These are phyloP conservation scores for Sporothrix sp. DNA, from an alignment of 2,329 filamentous ascomycete genomes.

Conservation along the genomic window DNA sequence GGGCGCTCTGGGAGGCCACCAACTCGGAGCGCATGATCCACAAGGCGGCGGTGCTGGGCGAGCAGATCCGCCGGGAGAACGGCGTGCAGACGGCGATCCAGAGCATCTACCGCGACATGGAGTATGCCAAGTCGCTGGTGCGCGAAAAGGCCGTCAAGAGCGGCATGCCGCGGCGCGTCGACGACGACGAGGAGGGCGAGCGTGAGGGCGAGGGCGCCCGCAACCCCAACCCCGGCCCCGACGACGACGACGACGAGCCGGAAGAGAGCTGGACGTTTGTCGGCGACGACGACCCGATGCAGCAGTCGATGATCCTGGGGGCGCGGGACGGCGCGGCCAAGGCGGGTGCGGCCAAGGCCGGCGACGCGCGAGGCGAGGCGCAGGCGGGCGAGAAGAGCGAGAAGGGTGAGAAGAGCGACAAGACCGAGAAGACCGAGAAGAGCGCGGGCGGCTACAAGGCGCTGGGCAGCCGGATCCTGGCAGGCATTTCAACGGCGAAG, in stretches of 20 bases:
- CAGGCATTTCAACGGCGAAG: neutral
- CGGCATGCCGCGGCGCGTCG: constrained; percentile 25
- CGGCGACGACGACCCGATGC: constrained; percentile 33
- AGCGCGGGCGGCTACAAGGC: constrained; percentile 2
- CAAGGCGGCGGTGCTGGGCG: constrained; percentile 72
- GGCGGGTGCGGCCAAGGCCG: neutral
- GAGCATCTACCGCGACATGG: constrained; percentile 86
- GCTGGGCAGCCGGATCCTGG: constrained; percentile 9
- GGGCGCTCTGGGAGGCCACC: constrained; percentile 84
- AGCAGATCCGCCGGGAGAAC: constrained; percentile 79
- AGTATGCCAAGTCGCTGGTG: constrained; percentile 80
- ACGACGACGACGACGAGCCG: constrained; percentile 52
- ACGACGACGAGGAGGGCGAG: constrained; percentile 36
- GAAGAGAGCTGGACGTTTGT: constrained; percentile 90
- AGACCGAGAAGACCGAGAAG: no score
- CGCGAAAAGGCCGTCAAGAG: constrained; percentile 52
- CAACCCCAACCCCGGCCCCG: constrained; percentile 31
- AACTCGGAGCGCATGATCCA: constrained; percentile 84
- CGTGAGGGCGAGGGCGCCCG: constrained; percentile 22
- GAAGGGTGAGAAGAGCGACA: no score
- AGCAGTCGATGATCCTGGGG: constrained; percentile 13
- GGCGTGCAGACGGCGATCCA: constrained; percentile 87
- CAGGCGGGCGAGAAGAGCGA: neutral
- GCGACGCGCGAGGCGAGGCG: neutral
- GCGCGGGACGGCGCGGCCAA: neutral